Percentiles rank a stretch among this genome's conserved stretches.
phyloP scores from a whole-genome alignment of 1,139 yeast species.

The Nakaseomyces glabratus region DNA sequence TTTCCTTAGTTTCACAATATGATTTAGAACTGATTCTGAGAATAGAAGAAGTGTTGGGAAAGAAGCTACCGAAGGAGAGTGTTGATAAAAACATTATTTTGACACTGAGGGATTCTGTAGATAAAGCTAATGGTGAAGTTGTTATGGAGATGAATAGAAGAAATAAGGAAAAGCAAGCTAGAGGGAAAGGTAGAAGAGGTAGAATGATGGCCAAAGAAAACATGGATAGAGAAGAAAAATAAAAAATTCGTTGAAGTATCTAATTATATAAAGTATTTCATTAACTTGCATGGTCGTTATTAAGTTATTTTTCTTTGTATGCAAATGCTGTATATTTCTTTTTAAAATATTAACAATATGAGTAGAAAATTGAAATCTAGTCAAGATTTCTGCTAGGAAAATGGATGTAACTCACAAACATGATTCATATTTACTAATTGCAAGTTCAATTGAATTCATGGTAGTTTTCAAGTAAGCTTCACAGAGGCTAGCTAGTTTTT shows the following conservation, averaged over 20 bases:
- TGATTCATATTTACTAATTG: conserved; percentile 24
- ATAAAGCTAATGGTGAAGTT: conserved; percentile 86
- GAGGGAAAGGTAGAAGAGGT: conserved; percentile 34
- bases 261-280: too few species aligned
- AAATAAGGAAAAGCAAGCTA: conserved; percentile 34
- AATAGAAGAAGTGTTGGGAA: conserved; percentile 78
- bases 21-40: conserved; percentile 81
- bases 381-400: too few species aligned
- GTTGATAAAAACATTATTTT: conserved; percentile 72
- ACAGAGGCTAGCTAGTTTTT: conserved; percentile 20
- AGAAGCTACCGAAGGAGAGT: conserved; percentile 73
- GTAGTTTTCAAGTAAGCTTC: conserved; percentile 24
- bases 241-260: conserved; percentile 7
- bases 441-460: conserved; percentile 22
- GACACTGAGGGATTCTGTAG: conserved; percentile 78
- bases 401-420: conserved; percentile 1
- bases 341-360: too few species aligned
- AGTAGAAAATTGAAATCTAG: too few species aligned
- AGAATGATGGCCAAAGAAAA: conserved; percentile 33
- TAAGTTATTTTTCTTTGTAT: too few species aligned
- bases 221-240: conserved; percentile 42
- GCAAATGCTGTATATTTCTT: too few species aligned
- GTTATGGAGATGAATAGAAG: conserved; percentile 76
- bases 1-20: conserved; percentile 88
- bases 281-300: too few species aligned